A percentile compares a stretch with the other conserved stretches of the same genome.
Conservation (phyloP, 306 rosid genomes). For the Styphnolobium japonicum region DNA sequence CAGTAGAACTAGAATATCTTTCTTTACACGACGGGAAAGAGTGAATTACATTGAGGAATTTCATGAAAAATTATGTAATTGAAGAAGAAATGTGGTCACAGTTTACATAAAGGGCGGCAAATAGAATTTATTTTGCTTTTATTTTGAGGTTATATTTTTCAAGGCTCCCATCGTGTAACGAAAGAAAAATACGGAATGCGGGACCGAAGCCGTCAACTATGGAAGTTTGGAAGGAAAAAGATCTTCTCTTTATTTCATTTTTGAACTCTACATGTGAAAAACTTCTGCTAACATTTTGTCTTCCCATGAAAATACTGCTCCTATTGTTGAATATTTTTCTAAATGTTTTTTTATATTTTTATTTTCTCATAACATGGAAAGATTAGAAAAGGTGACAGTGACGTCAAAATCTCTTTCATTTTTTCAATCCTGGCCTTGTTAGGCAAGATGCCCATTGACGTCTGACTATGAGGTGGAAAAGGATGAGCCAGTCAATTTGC, state of each 20-base stretch:
- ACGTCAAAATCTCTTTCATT: neutral
- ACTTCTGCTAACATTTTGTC: neutral
- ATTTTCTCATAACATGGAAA: neutral
- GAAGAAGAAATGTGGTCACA: neutral
- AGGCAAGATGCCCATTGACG: neutral
- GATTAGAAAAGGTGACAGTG: neutral
- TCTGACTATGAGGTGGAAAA: conserved; percentile 25
- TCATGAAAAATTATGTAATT: neutral
- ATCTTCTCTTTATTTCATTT: neutral
- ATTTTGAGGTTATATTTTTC: neutral
- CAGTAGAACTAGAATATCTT: conserved; percentile 21
- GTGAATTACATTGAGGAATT: neutral
- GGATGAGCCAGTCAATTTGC: neutral
- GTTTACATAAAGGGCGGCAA: neutral
- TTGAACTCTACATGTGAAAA: neutral
- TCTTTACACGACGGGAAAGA: conserved; percentile 22
- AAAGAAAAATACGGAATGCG: neutral
- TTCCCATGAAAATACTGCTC: neutral
- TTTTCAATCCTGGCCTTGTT: neutral
- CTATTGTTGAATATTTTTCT: neutral
- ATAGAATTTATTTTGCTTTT: neutral
- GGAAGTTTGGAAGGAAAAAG: neutral
- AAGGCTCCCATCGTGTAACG: neutral
- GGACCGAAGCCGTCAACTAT: neutral
- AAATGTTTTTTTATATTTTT: neutral